Base-by-base conservation (phyloP, 192 early-diverging fungal species). In the Dispira parvispora region DNA sequence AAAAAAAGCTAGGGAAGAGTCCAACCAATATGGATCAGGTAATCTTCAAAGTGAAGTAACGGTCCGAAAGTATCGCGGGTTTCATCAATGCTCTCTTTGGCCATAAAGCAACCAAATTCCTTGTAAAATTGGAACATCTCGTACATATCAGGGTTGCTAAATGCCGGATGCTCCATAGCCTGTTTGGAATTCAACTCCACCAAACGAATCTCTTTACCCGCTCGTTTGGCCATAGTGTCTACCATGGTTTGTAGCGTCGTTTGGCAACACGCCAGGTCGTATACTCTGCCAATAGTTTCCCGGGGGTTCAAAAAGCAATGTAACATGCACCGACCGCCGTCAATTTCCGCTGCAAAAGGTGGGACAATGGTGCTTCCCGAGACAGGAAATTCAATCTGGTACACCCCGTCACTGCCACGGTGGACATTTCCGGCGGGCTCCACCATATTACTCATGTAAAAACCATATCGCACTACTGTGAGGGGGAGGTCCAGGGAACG, bases 291-390 rank as follows among this genome's bases (percentile, higher is more conserved):
- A 13, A 55, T 55, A 28, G 53, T 55, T 12, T 14, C 53, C 18
- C 25, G 53, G 21, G 53, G 53, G 21, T 55, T 55, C 12, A 21
- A 28, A 21, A 55, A 55, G 25, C 53, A 55, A 28, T 55, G 53
- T 13, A 55, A 21, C 11, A 55, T 28, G 9, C 53, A 55, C 1
- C 25, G 53, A 28, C 53, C 53, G 53, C 53, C 53, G 28, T 55
- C 53, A 4, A 14, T 28, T 13, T 27, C 18, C 2, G 53, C 53
- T 27, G 21, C 53, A 28, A 55, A 3, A 12, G 53, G 53, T 14
- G 53, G 53, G 13, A 55, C 53, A 0, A 23, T 21, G 2, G 53
- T 55, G 11, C 11, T 13, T 8, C 25, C 20, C 3, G 53, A 2
- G 20, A 55, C 53, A 18, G 53, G 53, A 21, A 55, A 21, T 21